Evolutionary conservation across 768 basidiomycete species (phyloP), one percentile per base, ranked within the genome.

Genomic region (Dentipellis fragilis): DNA sequence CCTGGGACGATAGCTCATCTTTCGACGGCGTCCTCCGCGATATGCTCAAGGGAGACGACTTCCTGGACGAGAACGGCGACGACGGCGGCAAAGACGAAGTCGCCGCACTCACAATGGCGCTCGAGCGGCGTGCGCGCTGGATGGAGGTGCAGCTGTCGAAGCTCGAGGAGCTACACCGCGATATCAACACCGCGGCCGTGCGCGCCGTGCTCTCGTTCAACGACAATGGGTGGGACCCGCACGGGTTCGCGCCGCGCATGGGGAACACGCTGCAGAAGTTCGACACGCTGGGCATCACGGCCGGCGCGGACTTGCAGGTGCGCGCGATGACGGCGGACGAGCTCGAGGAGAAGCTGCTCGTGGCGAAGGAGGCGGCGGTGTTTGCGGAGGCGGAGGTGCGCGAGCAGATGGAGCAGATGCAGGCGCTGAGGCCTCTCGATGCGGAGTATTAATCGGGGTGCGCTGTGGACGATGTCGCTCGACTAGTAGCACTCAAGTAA

Each of bases 71-170:
- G 2, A 79, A 79, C 4, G 84, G 86, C 45, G 85, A 84, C 51
- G 75, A 75, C 22, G 79, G 76, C 6, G 88, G 61, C 40, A 62
- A 90, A 59, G 89, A 91, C 63, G 90, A 93, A 65, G 89, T 93
- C 7, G 87, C 85, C 2, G 86, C 86, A 16, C 72, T 93, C 57
- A 93, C 89, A 1, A 72, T 86, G 50, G 89, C 89, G 8, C 78
- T 93, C 47, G 89, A 91, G 66, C 84, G 87, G 58, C 86, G 91
- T n/a, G 91, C 90, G 14, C 78, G 88, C 45, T 93, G 90, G 89
- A 92, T 93, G 87, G 89, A 93, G 69, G 87, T 90, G 19, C 90
- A 92, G 67, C 69, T 93, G 16, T 88, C 87, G 0, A 92, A 93
- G 66, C 73, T 93, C 37, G 90, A 93, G 68, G 90, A 90, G 64